Base-by-base conservation (phyloP, 2,329 filamentous ascomycete species). In the Zymoseptoria pseudotritici region DNA sequence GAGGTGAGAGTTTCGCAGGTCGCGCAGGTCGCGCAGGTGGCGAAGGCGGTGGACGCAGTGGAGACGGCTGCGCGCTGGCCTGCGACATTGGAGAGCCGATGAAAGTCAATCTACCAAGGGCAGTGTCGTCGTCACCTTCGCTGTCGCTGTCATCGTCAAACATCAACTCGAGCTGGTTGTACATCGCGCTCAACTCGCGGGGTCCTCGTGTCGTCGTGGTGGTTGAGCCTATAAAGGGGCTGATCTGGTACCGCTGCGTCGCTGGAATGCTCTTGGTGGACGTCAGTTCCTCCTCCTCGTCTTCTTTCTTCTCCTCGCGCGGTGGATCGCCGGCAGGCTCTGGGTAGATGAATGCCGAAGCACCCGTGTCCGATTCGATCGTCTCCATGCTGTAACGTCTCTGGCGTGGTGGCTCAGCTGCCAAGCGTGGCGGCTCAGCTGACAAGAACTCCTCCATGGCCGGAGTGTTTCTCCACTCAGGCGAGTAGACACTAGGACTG, bases 401-500 rank as follows among this genome's bases (percentile, higher is more conserved):
- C 36, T 46, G 36, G 36, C 36, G 36, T 46, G 10, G 17, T 17
- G 62, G 56, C 8, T 46, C 59, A 19, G 57, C 29, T 50, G 49
- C 24, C 22, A 55, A 29, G 53, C 36, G 36, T 46, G 36, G 36
- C 6, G 62, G 56, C 8, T 46, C 59, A 19, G 57, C 29, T 50
- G 49, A 52, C 22, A 55, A 53, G 53, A 50, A 50, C 13, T 56
- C 29, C 26, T 55, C 29, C 5, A 55, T 54, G 31, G 31, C 50
- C 57, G 10, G 57, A 54, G 51, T 58, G 57, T 20, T 51, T 22
- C 36, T 54, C 53, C 51, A 52, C 21, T 61, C 57, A 11, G 56
- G 63, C n/a, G 65, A 66, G 60, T 71, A 72, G 53, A 70, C 58
- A 59, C 69, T 71, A 1, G 70, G 70, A 42, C 68, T 69, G 61